Base-by-base conservation (phyloP, 306 rosid species). In the Casuarina equisetifolia region DNA sequence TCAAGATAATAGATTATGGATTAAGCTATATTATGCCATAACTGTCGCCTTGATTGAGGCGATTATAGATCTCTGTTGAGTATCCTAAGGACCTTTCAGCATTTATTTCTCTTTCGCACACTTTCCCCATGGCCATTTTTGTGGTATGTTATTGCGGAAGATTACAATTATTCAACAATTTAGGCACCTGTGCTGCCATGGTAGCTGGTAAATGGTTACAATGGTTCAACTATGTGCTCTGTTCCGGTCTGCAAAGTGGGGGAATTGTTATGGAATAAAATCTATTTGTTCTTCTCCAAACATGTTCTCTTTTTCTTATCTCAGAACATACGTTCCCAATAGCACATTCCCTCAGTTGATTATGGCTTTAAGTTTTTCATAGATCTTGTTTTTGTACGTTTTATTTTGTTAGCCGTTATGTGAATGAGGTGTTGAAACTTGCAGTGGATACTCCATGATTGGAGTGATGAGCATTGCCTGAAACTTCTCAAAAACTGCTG, bases 361-460 rank as follows among this genome's bases (percentile, higher is more conserved):
- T 15, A 52, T 52, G 17, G 17, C 57, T 13, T 13, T n/a, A 52
- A 52, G 4, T 19, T 52, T 11, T 13, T 3, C 2, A 16, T 4
- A 5, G 17, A 7, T 52, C 5, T 9, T 25, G 39, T 9, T 10
- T 25, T 25, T 58, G 39, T 58, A 19, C 64, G 9, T 3, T 6
- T 58, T 38, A 9, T 58, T 20, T 9, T 20, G 5, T 25, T 20
- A 25, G 39, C 42, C 7, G 40, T 8, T 42, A 35, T 42, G 32
- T 25, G 32, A 25, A 25, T 42, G 25, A 19, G 42, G n/a, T 15
- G 5, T 67, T 67, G 71, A 67, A 17, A 67, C 48, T n/a, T 82
- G 53, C 53, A 78, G 86, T 74, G 74, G 76, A 74, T 82, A 13
- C 82, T 78, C 53, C 82, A 78, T 74, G 80, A 79, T 54, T 83